Conservation (phyloP, 164 flowering plant species). For the Vitis cinerea region DNA sequence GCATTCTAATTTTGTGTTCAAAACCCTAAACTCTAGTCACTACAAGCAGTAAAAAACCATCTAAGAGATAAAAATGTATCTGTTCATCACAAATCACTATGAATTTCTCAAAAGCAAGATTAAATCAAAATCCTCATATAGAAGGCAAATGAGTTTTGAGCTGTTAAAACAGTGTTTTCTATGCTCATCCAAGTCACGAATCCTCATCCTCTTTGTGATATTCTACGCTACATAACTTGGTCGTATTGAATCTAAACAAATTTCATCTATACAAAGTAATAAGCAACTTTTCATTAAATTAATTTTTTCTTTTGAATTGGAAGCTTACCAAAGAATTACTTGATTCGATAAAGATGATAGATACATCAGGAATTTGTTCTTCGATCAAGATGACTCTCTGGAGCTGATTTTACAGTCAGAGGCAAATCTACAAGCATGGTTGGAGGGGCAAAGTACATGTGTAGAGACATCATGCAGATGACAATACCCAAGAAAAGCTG, state of each 20-base stretch:
- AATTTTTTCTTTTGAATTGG: neutral
- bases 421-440: conserved; percentile 70
- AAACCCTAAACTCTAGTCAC: neutral
- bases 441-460: conserved; percentile 94
- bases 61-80: neutral
- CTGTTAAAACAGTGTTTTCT: neutral
- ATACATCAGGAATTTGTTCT: conserved; percentile 32
- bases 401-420: conserved; percentile 33
- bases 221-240: neutral
- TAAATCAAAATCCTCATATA: neutral
- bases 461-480: conserved; percentile 92
- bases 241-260: neutral
- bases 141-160: neutral
- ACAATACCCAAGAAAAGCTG: conserved; percentile 96
- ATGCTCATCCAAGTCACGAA: neutral
- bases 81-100: neutral
- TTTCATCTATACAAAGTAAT: neutral
- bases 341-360: neutral
- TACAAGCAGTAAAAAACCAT: neutral
- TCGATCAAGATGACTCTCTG: conserved; percentile 42
- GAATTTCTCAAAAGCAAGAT: neutral
- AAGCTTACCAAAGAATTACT: conserved; percentile 3
- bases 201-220: neutral
- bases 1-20: neutral
- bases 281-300: neutral